These are phyloP conservation scores for Pichia sp. DNA, from an alignment of 1,139 yeast genomes.

Conservation along the genomic window DNA sequence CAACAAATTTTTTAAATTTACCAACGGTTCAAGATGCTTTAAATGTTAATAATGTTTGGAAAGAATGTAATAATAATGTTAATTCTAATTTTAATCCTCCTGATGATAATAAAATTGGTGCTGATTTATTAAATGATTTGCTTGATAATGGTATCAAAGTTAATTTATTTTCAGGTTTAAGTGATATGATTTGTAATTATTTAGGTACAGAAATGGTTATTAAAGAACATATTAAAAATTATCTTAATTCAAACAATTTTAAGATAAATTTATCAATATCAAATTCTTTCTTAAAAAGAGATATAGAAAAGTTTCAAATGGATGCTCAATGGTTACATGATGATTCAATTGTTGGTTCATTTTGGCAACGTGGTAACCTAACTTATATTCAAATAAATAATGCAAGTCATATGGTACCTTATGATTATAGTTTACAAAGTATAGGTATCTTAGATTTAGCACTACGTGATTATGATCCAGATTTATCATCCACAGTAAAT, in stretches of 20 bases:
- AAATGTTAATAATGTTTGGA: constrained; percentile 55
- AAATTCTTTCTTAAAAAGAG: constrained; percentile 3
- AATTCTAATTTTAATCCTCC: constrained; percentile 43
- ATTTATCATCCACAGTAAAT: neutral
- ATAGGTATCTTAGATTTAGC: constrained; percentile 59
- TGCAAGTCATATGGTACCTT: constrained; percentile 94
- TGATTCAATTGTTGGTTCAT: constrained; percentile 43
- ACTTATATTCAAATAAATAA: constrained; percentile 70
- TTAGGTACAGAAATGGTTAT: constrained; percentile 69
- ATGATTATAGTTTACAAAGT: constrained; percentile 65
- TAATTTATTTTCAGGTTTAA: constrained; percentile 77
- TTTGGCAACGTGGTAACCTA: constrained; percentile 58
- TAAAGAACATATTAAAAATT: constrained; percentile 28
- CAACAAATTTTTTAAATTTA: constrained; percentile 53
- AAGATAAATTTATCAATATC: neutral
- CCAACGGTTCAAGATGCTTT: constrained; percentile 54
- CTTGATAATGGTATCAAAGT: constrained; percentile 54
- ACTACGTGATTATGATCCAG: constrained; percentile 1
- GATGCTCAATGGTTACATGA: constrained; percentile 47
- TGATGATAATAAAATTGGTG: constrained; percentile 40
- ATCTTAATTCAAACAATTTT: constrained; percentile 1
- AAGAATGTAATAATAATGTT: constrained; percentile 67
- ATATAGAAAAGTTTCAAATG: constrained; percentile 13
- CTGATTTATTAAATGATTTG: constrained; percentile 58
- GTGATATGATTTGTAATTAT: constrained; percentile 84